phyloP scores from a whole-genome alignment of 2,329 filamentous ascomycete species.

The Arthrobotrys megalospora region DNA sequence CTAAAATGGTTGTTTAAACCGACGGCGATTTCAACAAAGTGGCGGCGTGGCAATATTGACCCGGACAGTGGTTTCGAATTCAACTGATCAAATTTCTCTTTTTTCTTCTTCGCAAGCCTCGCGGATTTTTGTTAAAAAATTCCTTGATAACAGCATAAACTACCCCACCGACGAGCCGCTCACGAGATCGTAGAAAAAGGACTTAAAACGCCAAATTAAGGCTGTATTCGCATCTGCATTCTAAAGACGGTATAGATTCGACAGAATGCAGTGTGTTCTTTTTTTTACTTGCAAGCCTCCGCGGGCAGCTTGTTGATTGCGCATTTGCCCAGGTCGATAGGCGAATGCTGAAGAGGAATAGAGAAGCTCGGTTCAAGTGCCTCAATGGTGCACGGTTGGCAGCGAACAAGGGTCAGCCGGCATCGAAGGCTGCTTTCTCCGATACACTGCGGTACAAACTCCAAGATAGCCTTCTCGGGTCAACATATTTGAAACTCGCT shows the following conservation, averaged over 20 bases:
- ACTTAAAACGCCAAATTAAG: conserved; percentile 53
- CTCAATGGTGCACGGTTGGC: conserved; percentile 45
- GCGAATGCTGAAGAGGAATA: conserved; percentile 27
- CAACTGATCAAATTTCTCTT: conserved; percentile 34
- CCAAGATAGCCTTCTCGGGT: conserved; percentile 21
- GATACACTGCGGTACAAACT: conserved; percentile 50
- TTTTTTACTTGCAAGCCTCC: conserved; percentile 36
- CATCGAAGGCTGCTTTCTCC: conserved; percentile 60
- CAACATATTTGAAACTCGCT: conserved; percentile 56
- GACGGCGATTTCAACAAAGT: conserved; percentile 26
- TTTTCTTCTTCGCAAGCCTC: conserved; percentile 26
- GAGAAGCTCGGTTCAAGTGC: conserved; percentile 47
- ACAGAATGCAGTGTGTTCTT: conserved; percentile 11
- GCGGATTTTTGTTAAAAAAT: conserved; percentile 26
- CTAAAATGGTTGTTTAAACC: conserved; percentile 28
- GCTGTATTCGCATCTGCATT: conserved; percentile 57
- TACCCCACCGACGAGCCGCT: conserved; percentile 27
- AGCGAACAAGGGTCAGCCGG: conserved; percentile 46
- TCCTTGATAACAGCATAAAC: conserved; percentile 50
- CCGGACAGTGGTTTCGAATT: conserved; percentile 13
- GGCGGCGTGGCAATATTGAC: conserved; percentile 32
- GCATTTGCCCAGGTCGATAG: conserved; percentile 46
- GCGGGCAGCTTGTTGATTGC: conserved; percentile 40
- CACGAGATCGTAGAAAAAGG: conserved; percentile 28
- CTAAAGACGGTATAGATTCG: conserved; percentile 48